phyloP scores from a whole-genome alignment of 2,329 filamentous ascomycete genomes.

The Arthrobotrys iridis region DNA sequence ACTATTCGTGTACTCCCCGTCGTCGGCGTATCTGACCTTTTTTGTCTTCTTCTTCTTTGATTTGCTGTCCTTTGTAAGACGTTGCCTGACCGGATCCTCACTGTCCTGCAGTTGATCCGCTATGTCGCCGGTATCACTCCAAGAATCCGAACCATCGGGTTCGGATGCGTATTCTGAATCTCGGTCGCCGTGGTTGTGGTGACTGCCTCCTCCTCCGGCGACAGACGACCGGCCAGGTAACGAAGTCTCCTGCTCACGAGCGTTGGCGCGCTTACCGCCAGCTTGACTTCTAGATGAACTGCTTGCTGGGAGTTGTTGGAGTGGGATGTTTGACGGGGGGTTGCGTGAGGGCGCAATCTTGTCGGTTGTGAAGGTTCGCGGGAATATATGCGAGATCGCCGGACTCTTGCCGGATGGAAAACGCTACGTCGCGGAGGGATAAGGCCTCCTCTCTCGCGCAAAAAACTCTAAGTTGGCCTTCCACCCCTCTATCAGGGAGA shows the following conservation, averaged over 20 bases:
- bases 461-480: background rate
- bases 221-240: constrained; percentile 60
- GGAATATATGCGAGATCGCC: background rate
- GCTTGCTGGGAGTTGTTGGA: constrained; percentile 59
- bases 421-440: background rate
- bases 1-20: background rate
- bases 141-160: constrained; percentile 75
- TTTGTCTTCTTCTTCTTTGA: constrained; percentile 15
- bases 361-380: constrained; percentile 17
- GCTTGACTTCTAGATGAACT: constrained; percentile 61
- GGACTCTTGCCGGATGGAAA: background rate
- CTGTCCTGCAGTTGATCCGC: constrained; percentile 87
- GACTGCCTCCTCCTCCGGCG: constrained; percentile 43
- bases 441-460: background rate
- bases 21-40: constrained; percentile 38
- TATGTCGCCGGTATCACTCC: constrained; percentile 94
- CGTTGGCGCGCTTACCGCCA: constrained; percentile 61
- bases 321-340: constrained; percentile 24
- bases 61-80: constrained; percentile 65
- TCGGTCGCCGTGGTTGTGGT: constrained; percentile 40
- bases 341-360: constrained; percentile 47
- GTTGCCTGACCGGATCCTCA: constrained; percentile 80
- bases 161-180: constrained; percentile 67
- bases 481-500: background rate
- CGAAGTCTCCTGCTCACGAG: constrained; percentile 66